Base-by-base conservation (phyloP, 1,284 basidiomycete genomes). In the Boletus mariae region DNA sequence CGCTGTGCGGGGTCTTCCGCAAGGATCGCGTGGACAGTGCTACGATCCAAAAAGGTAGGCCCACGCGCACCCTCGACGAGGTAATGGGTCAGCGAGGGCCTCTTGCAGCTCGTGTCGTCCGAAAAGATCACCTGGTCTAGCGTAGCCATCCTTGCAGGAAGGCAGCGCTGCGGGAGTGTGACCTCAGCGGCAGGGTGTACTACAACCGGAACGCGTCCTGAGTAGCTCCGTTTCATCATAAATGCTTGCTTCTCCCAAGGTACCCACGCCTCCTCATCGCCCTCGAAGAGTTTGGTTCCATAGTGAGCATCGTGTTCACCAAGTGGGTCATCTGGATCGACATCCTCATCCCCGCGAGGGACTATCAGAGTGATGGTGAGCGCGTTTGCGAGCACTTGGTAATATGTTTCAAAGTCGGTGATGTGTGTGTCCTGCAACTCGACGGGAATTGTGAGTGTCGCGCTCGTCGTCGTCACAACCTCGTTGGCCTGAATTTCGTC, bases 21-120 rank as follows among this genome's bases (percentile, higher is more conserved):
- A 10, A 52, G 48, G 31, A 57, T 26, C 11, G 47, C 46, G 1
- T 38, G 25, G 20, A 54, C 2, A 23, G 20, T 28, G 2, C n/a
- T 17, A 12, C 5, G 15, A 23, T 64, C 56, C 8, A 67, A 63
- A 43, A 67, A 62, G 17, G 6, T 29, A n/a, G 63, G 61, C 11
- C 45, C 51, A 29, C 61, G 56, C 0, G 63, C 61, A 17, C 50
- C 54, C 25, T 62, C 44, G 10, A 60, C 42, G 38, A 67, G 62
- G 43, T 64, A 67, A 28, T 59, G 62, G 11, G 8, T 40, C 37
- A 52, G 9, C 13, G 46, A 29, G n/a, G 5, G 46, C 4, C 26
- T 26, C 23, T 40, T 13, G 43, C 53, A 51, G 6, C 4, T 6
- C 4, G 5, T 29, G 32, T 50, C 50, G 4, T 41, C 40, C 2